phyloP scores from a whole-genome alignment of 257 asterid species.

The Leptodermis oblonga region DNA sequence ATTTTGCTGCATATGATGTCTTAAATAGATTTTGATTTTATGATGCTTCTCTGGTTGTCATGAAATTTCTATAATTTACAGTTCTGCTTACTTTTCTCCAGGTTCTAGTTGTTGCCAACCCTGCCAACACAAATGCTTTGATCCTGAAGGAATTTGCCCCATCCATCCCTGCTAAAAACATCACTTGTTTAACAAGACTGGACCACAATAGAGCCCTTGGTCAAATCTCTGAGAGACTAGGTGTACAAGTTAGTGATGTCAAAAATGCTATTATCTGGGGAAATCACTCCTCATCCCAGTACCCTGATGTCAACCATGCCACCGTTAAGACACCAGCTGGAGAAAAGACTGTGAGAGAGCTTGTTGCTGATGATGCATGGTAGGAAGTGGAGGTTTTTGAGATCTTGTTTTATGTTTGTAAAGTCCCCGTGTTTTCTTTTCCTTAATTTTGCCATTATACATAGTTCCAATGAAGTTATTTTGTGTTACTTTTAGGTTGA shows the following conservation, averaged over 20 bases:
- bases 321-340: conserved; percentile 70
- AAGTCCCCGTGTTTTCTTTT: neutral
- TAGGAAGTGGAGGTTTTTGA: conserved; percentile 19
- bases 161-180: conserved; percentile 77
- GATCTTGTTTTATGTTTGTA: neutral
- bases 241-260: conserved; percentile 79
- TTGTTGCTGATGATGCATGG: conserved; percentile 77
- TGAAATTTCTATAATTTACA: neutral
- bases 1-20: neutral
- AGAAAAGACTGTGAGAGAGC: conserved; percentile 74
- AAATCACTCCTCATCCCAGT: conserved; percentile 90
- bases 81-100: conserved; percentile 21
- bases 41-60: neutral
- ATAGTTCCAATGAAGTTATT: neutral
- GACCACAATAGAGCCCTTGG: conserved; percentile 99
- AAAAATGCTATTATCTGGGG: conserved; percentile 95
- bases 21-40: neutral
- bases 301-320: conserved; percentile 92
- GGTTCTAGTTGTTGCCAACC: conserved; percentile 98
- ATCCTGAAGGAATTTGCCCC: conserved; percentile 90
- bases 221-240: conserved; percentile 78
- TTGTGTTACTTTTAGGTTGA: conserved; percentile 48
- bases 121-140: conserved; percentile 94
- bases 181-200: conserved; percentile 84
- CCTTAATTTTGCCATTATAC: neutral